Evolutionary conservation across 768 basidiomycete species (phyloP), one percentile per base, ranked within the genome.

Genomic region (Pholiota conissans): DNA sequence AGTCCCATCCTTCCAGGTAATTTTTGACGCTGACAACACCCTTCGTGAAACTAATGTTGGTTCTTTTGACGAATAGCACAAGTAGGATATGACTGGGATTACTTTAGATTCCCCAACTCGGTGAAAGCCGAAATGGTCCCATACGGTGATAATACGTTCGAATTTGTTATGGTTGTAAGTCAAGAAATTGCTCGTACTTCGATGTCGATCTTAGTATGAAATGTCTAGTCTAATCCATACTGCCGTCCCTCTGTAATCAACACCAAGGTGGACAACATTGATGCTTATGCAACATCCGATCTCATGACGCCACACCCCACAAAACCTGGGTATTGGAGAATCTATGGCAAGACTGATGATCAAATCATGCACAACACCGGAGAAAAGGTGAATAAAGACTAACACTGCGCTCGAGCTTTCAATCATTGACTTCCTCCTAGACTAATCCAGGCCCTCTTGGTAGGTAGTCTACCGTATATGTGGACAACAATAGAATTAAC

Each of bases 301-400:
- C 39, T 60, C 5, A 51, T 60, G 13, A 37, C 34, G 13, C 37
- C 49, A 18, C 58, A 60, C 13, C 54, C 58, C 13, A 26, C 49
- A 8, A 55, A 55, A 30, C 49, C 58, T 13, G 58, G 58, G 1
- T 51, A 60, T 34, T 60, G 58, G 58, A 42, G 49, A 26, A 14
- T 60, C 20, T 60, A 51, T 24, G 58, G 58, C 3, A 30, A 54
- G 22, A 37, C 32, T 5, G 58, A 60, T 49, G 58, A 60, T 51
- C 58, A 60, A 8, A 56, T 60, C 3, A 60, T 60, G 54, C 58
- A 60, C 34, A 60, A 29, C 42, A 60, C 40, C 9, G 58, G 58
- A 9, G 58, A 60, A 37, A 60, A 60, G 49, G 58, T 55, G n/a
- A 7, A 16, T 46, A 20, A 5, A 7, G 11, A 7, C 24, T 1